A percentile compares a stretch with the other conserved stretches of the same genome.
Conservation (phyloP, 225 moss, liverwort and hornwort species). For the Marchantia polymorpha region DNA sequence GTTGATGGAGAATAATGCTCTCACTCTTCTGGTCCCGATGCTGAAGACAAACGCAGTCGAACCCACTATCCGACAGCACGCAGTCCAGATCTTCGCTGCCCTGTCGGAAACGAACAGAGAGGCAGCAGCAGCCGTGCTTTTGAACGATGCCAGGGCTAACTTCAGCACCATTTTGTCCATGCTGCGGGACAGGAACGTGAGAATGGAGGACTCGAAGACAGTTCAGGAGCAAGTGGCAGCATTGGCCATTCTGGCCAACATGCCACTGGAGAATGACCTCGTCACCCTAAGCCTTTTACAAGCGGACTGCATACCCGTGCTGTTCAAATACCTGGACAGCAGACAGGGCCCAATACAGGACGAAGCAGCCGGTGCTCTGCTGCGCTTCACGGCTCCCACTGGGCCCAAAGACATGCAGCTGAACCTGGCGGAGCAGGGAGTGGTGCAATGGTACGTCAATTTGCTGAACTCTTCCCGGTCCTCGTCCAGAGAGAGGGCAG, state of each 20-base stretch:
- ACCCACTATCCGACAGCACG: slow-evolving; percentile 51
- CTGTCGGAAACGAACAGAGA: slow-evolving; percentile 49
- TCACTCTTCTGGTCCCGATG: slow-evolving; percentile 52
- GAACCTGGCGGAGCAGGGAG: slow-evolving; percentile 48
- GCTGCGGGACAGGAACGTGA: slow-evolving; percentile 10
- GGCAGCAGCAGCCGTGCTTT: slow-evolving; percentile 52
- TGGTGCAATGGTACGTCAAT: slow-evolving; percentile 50
- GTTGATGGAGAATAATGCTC: slow-evolving; percentile 55
- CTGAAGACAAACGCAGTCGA: slow-evolving; percentile 26
- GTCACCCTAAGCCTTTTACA: slow-evolving; percentile 43
- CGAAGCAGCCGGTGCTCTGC: slow-evolving; percentile 60
- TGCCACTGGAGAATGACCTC: slow-evolving; percentile 51
- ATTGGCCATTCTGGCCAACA: slow-evolving; percentile 61
- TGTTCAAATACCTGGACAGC: slow-evolving; percentile 47
- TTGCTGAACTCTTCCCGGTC: slow-evolving; percentile 53
- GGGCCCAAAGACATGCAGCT: slow-evolving; percentile 53
- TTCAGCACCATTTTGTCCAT: slow-evolving; percentile 51
- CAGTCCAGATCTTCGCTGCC: slow-evolving; percentile 59
- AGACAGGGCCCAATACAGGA: slow-evolving; percentile 47
- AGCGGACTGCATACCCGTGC: slow-evolving; percentile 43
- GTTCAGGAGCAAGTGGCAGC: slow-evolving; percentile 52
- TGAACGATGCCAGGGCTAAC: slow-evolving; percentile 32
- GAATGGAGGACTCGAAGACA: slow-evolving; percentile 19
- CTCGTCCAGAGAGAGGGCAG: slow-evolving; percentile 51
- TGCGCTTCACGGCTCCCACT: slow-evolving; percentile 67